phyloP scores from a whole-genome alignment of 345 rosid species.

The Brassica rapa region DNA sequence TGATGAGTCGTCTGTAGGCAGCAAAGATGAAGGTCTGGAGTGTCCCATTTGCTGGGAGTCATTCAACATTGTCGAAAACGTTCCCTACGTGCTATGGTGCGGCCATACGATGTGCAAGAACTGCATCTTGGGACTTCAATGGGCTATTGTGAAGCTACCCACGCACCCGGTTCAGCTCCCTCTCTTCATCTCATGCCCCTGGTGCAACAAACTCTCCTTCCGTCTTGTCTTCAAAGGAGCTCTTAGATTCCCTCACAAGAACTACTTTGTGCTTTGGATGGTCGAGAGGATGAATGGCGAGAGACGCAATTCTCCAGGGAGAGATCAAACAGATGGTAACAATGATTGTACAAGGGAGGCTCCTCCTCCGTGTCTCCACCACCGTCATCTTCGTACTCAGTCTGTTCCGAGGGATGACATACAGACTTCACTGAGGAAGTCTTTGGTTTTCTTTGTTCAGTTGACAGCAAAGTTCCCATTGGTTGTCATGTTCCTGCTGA shows the following conservation, averaged over 20 bases:
- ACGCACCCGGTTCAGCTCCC: slow-evolving; percentile 83
- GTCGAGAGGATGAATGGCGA: slow-evolving; percentile 87
- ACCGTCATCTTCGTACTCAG: slow-evolving; percentile 36
- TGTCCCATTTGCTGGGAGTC: slow-evolving; percentile 94
- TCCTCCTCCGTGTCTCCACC: slow-evolving; percentile 33
- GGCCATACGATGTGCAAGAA: slow-evolving; percentile 91
- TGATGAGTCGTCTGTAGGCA: slow-evolving; percentile 43
- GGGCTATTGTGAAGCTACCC: slow-evolving; percentile 76
- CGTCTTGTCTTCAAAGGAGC: slow-evolving; percentile 73
- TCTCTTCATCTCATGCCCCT: slow-evolving; percentile 82
- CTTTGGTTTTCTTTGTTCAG: slow-evolving; percentile 70
- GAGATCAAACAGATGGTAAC: slow-evolving; percentile 36
- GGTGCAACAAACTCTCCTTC: slow-evolving; percentile 85
- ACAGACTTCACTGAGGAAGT: slow-evolving; percentile 59
- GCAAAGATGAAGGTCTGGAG: slow-evolving; percentile 78
- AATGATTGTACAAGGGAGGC: slow-evolving; percentile 39
- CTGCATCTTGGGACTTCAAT: slow-evolving; percentile 78
- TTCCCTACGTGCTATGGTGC: slow-evolving; percentile 89
- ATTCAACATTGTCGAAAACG: slow-evolving; percentile 88
- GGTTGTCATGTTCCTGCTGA: slow-evolving; percentile 78
- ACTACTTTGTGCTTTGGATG: slow-evolving; percentile 94
- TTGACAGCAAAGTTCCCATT: slow-evolving; percentile 88
- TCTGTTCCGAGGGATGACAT: slow-evolving; percentile 32
- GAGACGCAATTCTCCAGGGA: slow-evolving; percentile 47
- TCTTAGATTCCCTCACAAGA: slow-evolving; percentile 79